These are phyloP conservation scores for Cladorrhinum sp. DNA, from an alignment of 2,329 filamentous ascomycete species.

Conservation along the genomic window DNA sequence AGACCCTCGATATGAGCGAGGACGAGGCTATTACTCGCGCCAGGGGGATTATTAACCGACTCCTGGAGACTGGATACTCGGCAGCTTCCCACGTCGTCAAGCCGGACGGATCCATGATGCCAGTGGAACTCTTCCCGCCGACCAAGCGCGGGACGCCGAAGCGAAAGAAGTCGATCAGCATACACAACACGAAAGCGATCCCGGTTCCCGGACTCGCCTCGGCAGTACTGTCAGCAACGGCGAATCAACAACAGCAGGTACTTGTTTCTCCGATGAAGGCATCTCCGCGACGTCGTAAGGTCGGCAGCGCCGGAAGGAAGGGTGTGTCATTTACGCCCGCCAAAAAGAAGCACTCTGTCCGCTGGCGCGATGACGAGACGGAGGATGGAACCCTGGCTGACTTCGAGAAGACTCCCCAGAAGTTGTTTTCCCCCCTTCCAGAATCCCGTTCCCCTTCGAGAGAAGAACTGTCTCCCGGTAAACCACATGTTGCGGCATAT, in stretches of 20 bases:
- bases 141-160: constrained; percentile 73
- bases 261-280: constrained; percentile 65
- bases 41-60: constrained; percentile 69
- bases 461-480: constrained; percentile 46
- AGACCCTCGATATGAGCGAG: constrained; percentile 78
- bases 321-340: constrained; percentile 77
- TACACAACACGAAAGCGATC: constrained; percentile 43
- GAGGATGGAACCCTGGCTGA: constrained; percentile 83
- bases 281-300: constrained; percentile 78
- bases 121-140: constrained; percentile 67
- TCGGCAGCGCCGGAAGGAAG: constrained; percentile 57
- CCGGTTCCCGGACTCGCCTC: constrained; percentile 41
- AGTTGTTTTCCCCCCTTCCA: constrained; percentile 49
- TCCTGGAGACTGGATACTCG: constrained; percentile 72
- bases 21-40: constrained; percentile 79
- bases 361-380: constrained; percentile 86
- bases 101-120: constrained; percentile 67
- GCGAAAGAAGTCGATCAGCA: constrained; percentile 54
- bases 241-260: constrained; percentile 33
- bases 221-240: constrained; percentile 28
- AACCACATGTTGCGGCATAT: constrained; percentile 49
- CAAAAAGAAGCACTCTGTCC: constrained; percentile 73
- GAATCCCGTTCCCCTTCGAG: background rate
- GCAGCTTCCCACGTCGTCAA: constrained; percentile 83
- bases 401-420: constrained; percentile 86